Conservation (phyloP, 148 eudicot species). For the Mesembryanthemum crystallinum region DNA sequence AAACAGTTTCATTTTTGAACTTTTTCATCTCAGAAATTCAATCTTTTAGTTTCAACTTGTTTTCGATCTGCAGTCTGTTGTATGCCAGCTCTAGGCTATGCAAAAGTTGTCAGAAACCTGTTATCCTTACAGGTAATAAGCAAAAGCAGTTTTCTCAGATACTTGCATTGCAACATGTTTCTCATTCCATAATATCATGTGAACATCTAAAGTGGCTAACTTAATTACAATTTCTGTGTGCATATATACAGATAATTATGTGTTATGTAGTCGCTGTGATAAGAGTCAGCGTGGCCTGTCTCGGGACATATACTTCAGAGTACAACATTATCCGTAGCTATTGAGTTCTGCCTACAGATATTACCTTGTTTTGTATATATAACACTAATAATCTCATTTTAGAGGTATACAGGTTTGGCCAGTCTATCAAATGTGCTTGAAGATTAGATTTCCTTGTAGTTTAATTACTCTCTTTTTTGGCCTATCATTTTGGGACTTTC, state of each 20-base stretch:
- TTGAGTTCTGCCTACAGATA: neutral
- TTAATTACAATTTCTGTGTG: constrained; percentile 1
- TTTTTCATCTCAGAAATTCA: too few relatives aligned
- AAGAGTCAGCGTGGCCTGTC: constrained; percentile 41
- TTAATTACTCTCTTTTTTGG: too few relatives aligned
- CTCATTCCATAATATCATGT: neutral
- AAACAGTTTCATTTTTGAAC: neutral
- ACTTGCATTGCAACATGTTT: too few relatives aligned
- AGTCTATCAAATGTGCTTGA: too few relatives aligned
- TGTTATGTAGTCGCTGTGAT: constrained; percentile 38
- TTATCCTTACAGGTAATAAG: constrained; percentile 53
- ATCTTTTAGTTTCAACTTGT: neutral
- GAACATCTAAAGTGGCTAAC: too few relatives aligned
- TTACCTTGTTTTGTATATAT: too few relatives aligned
- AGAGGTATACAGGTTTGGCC: too few relatives aligned
- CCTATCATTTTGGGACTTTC: too few relatives aligned
- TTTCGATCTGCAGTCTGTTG: constrained; percentile 58
- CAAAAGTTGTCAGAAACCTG: constrained; percentile 45
- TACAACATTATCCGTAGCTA: constrained; percentile 37
- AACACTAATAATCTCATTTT: too few relatives aligned
- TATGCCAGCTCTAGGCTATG: constrained; percentile 66
- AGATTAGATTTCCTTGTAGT: too few relatives aligned
- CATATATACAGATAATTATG: constrained; percentile 33
- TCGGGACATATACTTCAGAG: constrained; percentile 68
- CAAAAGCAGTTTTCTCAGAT: neutral